Conservation (phyloP, 495 filamentous ascomycete species). For the Xylaria longipes region DNA sequence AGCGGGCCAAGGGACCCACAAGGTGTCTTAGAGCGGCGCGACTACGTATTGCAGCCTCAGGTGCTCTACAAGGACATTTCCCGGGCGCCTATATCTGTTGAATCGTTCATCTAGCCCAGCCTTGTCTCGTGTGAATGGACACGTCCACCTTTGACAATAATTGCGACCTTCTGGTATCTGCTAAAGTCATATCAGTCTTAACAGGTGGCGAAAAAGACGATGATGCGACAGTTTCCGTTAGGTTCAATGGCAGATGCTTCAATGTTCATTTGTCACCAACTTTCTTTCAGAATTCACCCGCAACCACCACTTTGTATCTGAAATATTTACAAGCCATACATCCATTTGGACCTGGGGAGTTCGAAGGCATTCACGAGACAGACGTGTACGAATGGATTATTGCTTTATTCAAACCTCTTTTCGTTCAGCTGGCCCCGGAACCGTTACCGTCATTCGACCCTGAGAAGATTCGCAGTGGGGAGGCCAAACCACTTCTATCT, state of each 20-base stretch:
- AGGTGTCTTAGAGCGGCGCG: too few relatives aligned
- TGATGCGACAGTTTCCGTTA: constrained; percentile 23
- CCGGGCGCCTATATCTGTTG: too few relatives aligned
- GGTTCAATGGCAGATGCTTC: constrained; percentile 32
- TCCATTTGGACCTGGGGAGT: constrained; percentile 10
- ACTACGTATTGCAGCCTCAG: too few relatives aligned
- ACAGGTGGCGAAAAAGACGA: constrained; percentile 15
- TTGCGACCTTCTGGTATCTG: background rate
- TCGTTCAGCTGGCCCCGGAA: constrained; percentile 26
- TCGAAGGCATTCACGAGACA: constrained; percentile 15
- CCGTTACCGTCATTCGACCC: constrained; percentile 31
- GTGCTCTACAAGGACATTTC: too few relatives aligned
- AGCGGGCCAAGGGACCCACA: too few relatives aligned
- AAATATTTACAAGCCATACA: constrained; percentile 26
- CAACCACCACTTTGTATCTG: constrained; percentile 24
- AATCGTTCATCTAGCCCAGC: too few relatives aligned
- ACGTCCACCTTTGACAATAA: background rate
- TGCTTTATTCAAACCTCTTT: constrained; percentile 23
- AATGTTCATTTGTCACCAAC: constrained; percentile 28
- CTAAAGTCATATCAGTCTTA: constrained; percentile 15
- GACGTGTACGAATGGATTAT: constrained; percentile 21
- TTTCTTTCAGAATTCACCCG: constrained; percentile 27
- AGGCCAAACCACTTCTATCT: constrained; percentile 29
- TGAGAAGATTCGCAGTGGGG: constrained; percentile 25
- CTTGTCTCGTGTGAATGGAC: too few relatives aligned